Percentiles rank a stretch among this genome's conserved stretches.
Conservation (phyloP, 2,329 filamentous ascomycete genomes). For the Botryotinia narcissicola region DNA sequence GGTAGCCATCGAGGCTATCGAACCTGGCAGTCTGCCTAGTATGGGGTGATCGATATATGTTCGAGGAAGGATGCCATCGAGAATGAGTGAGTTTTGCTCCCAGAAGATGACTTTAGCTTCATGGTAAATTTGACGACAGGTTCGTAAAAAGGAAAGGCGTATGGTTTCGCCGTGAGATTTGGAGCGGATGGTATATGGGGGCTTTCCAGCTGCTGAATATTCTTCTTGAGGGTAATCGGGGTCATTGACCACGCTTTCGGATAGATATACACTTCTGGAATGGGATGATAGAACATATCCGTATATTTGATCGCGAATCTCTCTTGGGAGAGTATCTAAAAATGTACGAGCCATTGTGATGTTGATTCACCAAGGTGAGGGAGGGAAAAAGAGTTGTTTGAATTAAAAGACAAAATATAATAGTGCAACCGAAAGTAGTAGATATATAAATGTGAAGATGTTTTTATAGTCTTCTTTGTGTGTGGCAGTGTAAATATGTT, state of each 20-base stretch:
- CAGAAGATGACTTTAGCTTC: slow-evolving; percentile 19
- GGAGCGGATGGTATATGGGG: slow-evolving; percentile 17
- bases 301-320: slow-evolving; percentile 23
- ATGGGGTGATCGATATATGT: slow-evolving; percentile 9
- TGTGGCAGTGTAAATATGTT: neutral
- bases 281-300: slow-evolving; percentile 19
- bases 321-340: slow-evolving; percentile 18
- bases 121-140: slow-evolving; percentile 19
- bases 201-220: slow-evolving; percentile 1
- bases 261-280: slow-evolving; percentile 8
- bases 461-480: neutral
- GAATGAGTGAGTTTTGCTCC: slow-evolving; percentile 18
- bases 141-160: slow-evolving; percentile 19
- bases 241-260: slow-evolving; percentile 6
- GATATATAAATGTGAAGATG: neutral
- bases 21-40: slow-evolving; percentile 12
- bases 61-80: slow-evolving; percentile 16
- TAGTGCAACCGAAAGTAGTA: neutral
- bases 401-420: neutral
- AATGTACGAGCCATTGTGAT: slow-evolving; percentile 12
- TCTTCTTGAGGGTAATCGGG: slow-evolving; percentile 8
- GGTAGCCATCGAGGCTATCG: slow-evolving; percentile 10
- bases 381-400: neutral
- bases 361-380: neutral
- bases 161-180: slow-evolving; percentile 16